Evolutionary conservation across 768 basidiomycete species (phyloP), one percentile per base, ranked within the genome.

Genomic region (Phlebiopsis gigantea): DNA sequence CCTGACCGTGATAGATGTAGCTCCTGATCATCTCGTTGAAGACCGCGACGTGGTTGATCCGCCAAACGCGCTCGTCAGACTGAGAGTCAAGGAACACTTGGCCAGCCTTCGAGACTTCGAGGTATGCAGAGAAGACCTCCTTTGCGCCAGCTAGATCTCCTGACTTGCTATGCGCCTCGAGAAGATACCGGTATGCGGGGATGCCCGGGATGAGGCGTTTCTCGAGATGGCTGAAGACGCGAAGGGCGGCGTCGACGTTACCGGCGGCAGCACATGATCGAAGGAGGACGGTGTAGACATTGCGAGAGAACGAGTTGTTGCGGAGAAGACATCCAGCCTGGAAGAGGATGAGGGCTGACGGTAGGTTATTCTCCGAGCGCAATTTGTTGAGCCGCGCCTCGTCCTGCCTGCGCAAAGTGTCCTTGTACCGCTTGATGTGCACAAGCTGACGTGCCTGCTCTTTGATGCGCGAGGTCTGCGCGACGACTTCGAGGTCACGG

Each of bases 1-100:
- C 77, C 50, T 82, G 71, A 1, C 83, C 83, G 39, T 74, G 78
- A 39, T 74, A 77, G 75, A 94, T 86, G 68, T 89, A 86, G 0
- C 84, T 78, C 47, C 83, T 77, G 31, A 94, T 82, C 85, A 92
- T 90, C 63, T 79, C 74, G 61, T 90, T 88, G 82, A 83, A 93
- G 1, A 85, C 72, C 39, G 73, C 66, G 45, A 86, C 71, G 50
- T 79, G 76, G 5, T 26, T 12, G 4, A 21, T 30, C 1, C 21
- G 72, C 69, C 28, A 58, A 25, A 48, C 62, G n/a, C 29, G 61
- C 46, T 50, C 28, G 39, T 45, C 25, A 21, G 34, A 24, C 34
- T 39, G n/a, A 17, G 34, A 10, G 26, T 61, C 25, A 6, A n/a
- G 44, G 1, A 51, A 30, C n/a, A 54, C 43, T 7, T 65, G 68